Conservation (phyloP, 805 yeast genomes). For the Candida anglica region DNA sequence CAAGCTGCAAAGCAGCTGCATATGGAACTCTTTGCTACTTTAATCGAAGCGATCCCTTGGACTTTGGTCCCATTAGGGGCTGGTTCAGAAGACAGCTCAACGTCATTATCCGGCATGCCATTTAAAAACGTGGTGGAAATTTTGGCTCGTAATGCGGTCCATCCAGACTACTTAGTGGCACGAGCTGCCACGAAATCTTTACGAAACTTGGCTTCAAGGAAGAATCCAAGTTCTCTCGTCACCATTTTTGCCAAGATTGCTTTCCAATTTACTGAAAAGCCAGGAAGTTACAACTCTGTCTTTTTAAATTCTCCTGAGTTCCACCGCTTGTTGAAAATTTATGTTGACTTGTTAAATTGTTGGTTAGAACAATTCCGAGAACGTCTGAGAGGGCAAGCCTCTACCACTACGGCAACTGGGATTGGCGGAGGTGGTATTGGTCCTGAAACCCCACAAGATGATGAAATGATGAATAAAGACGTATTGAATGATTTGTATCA, state of each 20-base stretch:
- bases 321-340: slow-evolving; percentile 57
- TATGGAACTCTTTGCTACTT: slow-evolving; percentile 61
- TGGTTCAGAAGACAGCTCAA: slow-evolving; percentile 33
- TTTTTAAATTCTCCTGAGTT: slow-evolving; percentile 61
- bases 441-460: slow-evolving; percentile 25
- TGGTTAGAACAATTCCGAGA: slow-evolving; percentile 67
- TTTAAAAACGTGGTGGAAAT: slow-evolving; percentile 70
- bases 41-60: slow-evolving; percentile 75
- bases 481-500: slow-evolving; percentile 41
- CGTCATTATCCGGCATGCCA: slow-evolving; percentile 42
- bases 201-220: slow-evolving; percentile 60
- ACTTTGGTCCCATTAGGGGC: slow-evolving; percentile 27
- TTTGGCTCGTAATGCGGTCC: slow-evolving; percentile 72
- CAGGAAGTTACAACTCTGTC: slow-evolving; percentile 52
- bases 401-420: slow-evolving; percentile 15
- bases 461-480: slow-evolving; percentile 33
- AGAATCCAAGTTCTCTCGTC: slow-evolving; percentile 65
- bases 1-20: slow-evolving; percentile 35
- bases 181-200: slow-evolving; percentile 61
- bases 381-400: slow-evolving; percentile 6
- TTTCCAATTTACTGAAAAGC: slow-evolving; percentile 73
- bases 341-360: slow-evolving; percentile 72
- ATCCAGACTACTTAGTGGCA: slow-evolving; percentile 58
- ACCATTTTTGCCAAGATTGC: slow-evolving; percentile 77
- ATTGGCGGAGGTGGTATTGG: slow-evolving; percentile 20